These are phyloP conservation scores for Salix exigua DNA, from an alignment of 345 rosid genomes.

Conservation along the genomic window DNA sequence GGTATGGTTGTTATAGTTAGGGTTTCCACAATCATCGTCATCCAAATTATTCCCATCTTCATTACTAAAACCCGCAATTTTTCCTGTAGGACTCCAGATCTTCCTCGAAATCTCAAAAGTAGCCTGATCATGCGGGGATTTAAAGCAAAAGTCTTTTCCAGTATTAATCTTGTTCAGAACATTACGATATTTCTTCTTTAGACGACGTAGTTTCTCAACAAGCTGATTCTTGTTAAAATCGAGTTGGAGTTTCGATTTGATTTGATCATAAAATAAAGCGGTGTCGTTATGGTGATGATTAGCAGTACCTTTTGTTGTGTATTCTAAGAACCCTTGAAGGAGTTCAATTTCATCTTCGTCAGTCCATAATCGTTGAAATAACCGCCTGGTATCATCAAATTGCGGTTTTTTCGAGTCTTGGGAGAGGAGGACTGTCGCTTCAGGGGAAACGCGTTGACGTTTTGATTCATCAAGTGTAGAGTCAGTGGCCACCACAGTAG, in stretches of 20 bases:
- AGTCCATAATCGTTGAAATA: conserved; percentile 94
- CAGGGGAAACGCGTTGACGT: conserved; percentile 38
- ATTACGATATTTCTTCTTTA: conserved; percentile 92
- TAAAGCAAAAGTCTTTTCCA: conserved; percentile 83
- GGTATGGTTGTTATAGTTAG: conserved; percentile 18
- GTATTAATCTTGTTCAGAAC: conserved; percentile 64
- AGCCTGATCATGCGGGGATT: conserved; percentile 85
- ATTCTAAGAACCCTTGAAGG: conserved; percentile 83
- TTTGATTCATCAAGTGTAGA: conserved; percentile 29
- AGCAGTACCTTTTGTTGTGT: conserved; percentile 37
- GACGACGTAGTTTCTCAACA: conserved; percentile 83
- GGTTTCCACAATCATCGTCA: conserved; percentile 52
- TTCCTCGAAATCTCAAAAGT: conserved; percentile 93
- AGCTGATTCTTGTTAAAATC: conserved; percentile 97
- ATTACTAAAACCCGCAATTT: conserved; percentile 12
- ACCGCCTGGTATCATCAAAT: conserved; percentile 65
- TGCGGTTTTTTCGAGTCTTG: conserved; percentile 30
- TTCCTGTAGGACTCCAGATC: conserved; percentile 67
- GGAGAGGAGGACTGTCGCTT: not conserved
- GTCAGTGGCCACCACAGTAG: conserved; percentile 16
- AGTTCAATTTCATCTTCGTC: conserved; percentile 99
- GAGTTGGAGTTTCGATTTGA: conserved; percentile 89
- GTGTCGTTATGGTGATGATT: conserved; percentile 70
- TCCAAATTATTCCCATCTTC: conserved; percentile 61
- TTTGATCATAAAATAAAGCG: conserved; percentile 84